These are phyloP conservation scores for Fraxinus dipetala DNA, from an alignment of 305 asterid genomes.

Conservation along the genomic window DNA sequence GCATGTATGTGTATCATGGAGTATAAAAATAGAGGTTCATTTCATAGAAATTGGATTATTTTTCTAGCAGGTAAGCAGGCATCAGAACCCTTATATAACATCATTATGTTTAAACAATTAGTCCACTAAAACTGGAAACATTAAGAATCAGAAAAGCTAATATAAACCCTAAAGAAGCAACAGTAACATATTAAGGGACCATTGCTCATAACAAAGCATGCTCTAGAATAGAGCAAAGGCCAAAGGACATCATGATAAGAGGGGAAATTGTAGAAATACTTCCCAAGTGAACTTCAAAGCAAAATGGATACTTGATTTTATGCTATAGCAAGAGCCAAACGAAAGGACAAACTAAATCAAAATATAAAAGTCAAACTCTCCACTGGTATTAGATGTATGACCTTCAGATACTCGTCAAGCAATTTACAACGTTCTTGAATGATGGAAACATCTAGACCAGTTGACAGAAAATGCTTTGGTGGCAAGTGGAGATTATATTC, in stretches of 20 bases:
- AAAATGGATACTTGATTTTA: not conserved
- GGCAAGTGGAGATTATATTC: slow-evolving; percentile 96
- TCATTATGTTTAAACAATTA: not conserved
- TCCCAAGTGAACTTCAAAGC: not conserved
- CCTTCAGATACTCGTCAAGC: slow-evolving; percentile 94
- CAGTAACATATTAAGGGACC: not conserved
- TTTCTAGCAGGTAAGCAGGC: not conserved
- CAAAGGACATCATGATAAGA: not conserved
- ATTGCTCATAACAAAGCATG: not conserved
- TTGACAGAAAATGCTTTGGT: slow-evolving; percentile 92
- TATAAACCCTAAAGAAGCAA: not conserved
- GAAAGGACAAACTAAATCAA: not conserved
- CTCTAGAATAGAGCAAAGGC: slow-evolving; percentile 7
- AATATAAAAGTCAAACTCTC: slow-evolving; percentile 11
- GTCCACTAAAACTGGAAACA: slow-evolving; percentile 7
- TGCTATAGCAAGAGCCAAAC: slow-evolving; percentile 4
- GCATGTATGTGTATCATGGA: slow-evolving; percentile 8
- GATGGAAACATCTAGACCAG: slow-evolving; percentile 74
- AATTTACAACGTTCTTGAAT: slow-evolving; percentile 86
- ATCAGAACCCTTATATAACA: slow-evolving; percentile 8
- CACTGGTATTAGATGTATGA: slow-evolving; percentile 28
- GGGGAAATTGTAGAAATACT: slow-evolving; percentile 7
- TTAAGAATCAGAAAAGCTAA: slow-evolving; percentile 11
- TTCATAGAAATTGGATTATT: slow-evolving; percentile 1
- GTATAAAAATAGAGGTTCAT: slow-evolving; percentile 14